A percentile compares a stretch with the other conserved stretches of the same genome.
Evolutionary conservation across 2,329 filamentous ascomycete species (phyloP).

Genomic region (Ceratocystis ficicola): DNA sequence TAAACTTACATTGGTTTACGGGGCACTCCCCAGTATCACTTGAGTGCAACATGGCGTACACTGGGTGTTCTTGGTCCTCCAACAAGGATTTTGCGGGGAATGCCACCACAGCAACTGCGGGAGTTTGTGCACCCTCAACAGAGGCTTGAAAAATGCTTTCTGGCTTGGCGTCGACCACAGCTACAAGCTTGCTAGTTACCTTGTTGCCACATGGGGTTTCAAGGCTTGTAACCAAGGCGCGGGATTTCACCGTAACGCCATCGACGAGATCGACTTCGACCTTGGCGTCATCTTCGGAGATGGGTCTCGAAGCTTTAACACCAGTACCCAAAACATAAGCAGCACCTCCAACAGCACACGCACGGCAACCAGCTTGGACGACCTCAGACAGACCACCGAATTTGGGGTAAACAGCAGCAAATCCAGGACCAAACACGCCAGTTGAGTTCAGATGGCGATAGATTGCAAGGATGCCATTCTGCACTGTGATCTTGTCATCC

Average conservation of each 20-base stretch:
- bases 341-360: constrained; percentile 78
- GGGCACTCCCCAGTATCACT: constrained; percentile 91
- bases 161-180: constrained; percentile 56
- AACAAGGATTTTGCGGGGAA: constrained; percentile 45
- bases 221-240: constrained; percentile 37
- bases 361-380: constrained; percentile 80
- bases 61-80: constrained; percentile 34
- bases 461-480: constrained; percentile 58
- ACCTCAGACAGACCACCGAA: constrained; percentile 87
- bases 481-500: constrained; percentile 48
- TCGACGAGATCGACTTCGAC: constrained; percentile 20
- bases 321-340: constrained; percentile 76
- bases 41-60: constrained; percentile 62
- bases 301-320: constrained; percentile 34
- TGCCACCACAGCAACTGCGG: constrained; percentile 60
- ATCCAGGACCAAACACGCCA: constrained; percentile 76
- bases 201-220: constrained; percentile 6
- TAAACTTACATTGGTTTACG: constrained; percentile 69
- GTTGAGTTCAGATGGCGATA: constrained; percentile 73
- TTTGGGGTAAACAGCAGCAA: constrained; percentile 80
- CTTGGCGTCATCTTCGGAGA: constrained; percentile 22
- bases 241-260: constrained; percentile 41
- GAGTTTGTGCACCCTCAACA: constrained; percentile 62
- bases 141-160: constrained; percentile 54
- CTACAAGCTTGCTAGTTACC: constrained; percentile 38